Base-by-base conservation (phyloP, 2,329 filamentous ascomycete genomes). In the Penicillium griseofulvum region DNA sequence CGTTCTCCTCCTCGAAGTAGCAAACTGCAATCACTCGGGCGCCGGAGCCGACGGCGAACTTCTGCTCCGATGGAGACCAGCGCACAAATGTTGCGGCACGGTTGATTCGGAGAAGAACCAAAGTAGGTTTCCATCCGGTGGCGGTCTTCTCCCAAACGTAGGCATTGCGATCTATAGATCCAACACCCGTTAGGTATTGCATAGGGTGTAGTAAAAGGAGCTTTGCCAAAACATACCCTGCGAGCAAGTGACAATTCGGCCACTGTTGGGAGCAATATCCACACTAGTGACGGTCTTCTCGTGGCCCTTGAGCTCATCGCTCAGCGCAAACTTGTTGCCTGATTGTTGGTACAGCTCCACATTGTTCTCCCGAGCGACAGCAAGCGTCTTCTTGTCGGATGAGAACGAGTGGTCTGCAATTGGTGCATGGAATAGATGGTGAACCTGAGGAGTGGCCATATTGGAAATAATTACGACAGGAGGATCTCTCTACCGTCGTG, bases 371-470 rank as follows among this genome's bases (percentile, higher is more conserved):
- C 91, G 89, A 61, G 93, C 90, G 55, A 99, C 92, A 55, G 94
- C 94, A 55, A 99, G 83, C 28, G 88, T 92, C 74, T 87, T 81
- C 72, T 87, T 90, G 78, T 99, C 94, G 60, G 91, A 87, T 62
- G 92, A 96, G 84, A 99, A 99, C 55, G 93, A 97, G 77, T 99
- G 94, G 81, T 99, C 94, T 64, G 91, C 90, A 71, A 99, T 97
- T 59, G 93, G 91, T 66, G 88, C 86, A 80, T 97, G 91, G 80
- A 99, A 99, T 64, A 99, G 88, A 71, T 97, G 92, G 78, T 97
- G 91, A 56, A 96, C 89, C 82, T 97, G 90, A 62, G 92, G 90
- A 57, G 87, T 75, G 52, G 90, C 81, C 93, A 97, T 97, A 57
- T 50, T 82, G 74, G 41, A 55, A 47, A 48, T 54, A 54, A 38